Percentiles rank a stretch among this genome's conserved stretches.
phyloP scores from a whole-genome alignment of 768 basidiomycete genomes.

The Leccinum subtestaceum region DNA sequence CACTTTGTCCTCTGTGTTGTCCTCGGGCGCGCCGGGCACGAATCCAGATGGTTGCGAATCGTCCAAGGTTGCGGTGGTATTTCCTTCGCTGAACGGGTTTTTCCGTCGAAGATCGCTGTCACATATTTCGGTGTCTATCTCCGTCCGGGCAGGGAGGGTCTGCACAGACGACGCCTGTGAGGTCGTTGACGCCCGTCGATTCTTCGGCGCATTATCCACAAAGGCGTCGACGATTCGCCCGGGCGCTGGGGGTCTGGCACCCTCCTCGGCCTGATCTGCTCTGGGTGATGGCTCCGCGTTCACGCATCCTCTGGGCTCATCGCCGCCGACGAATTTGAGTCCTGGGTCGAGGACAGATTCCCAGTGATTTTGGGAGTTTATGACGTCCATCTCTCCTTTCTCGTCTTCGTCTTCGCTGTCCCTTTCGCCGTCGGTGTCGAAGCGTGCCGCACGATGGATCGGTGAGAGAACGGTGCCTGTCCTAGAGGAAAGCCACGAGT shows the following conservation, averaged over 20 bases:
- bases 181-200: slow-evolving; percentile 6
- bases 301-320: slow-evolving; percentile 3
- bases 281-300: not conserved
- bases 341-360: slow-evolving; percentile 20
- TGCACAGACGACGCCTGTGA: slow-evolving; percentile 12
- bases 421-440: slow-evolving; percentile 15
- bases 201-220: not conserved
- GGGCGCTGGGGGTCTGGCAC: too few relatives aligned
- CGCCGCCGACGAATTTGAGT: slow-evolving; percentile 5
- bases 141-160: slow-evolving; percentile 2
- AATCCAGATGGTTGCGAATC: slow-evolving; percentile 7
- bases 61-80: slow-evolving; percentile 15
- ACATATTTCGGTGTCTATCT: not conserved
- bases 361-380: slow-evolving; percentile 28
- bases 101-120: slow-evolving; percentile 15
- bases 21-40: not conserved
- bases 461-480: not conserved
- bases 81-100: slow-evolving; percentile 25
- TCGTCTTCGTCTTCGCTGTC: slow-evolving; percentile 15
- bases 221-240: not conserved
- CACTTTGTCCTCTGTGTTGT: not conserved
- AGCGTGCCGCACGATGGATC: not conserved
- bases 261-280: too few relatives aligned
- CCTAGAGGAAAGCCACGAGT: not conserved
- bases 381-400: slow-evolving; percentile 14